These are phyloP conservation scores for Crotalaria pallida DNA, from an alignment of 306 rosid genomes.

Conservation along the genomic window DNA sequence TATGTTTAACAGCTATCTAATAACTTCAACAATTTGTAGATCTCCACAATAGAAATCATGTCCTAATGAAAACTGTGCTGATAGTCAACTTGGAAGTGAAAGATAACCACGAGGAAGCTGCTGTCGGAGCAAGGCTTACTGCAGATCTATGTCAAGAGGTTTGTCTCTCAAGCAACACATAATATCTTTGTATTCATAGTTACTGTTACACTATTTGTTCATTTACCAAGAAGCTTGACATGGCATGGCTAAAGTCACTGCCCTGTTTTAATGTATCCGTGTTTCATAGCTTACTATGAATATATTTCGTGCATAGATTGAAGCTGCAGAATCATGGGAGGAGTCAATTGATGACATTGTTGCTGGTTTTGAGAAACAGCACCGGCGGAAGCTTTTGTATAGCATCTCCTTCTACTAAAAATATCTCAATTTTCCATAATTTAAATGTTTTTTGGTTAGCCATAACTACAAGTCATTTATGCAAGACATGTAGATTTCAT, in stretches of 20 bases:
- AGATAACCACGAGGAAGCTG: constrained; percentile 98
- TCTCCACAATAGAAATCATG: constrained; percentile 73
- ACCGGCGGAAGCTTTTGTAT: constrained; percentile 69
- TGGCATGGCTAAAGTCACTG: not conserved
- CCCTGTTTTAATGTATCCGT: not conserved
- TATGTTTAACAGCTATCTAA: constrained; percentile 9
- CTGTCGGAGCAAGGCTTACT: constrained; percentile 75
- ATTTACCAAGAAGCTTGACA: not conserved
- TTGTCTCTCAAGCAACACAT: not conserved
- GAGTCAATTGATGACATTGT: constrained; percentile 75
- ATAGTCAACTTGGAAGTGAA: constrained; percentile 92
- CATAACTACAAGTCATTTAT: not conserved
- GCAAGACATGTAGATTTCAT: not conserved
- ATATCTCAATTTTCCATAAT: not conserved
- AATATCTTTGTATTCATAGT: not conserved
- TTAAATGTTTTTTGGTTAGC: constrained; percentile 9
- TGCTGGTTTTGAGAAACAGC: constrained; percentile 63
- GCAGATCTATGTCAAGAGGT: constrained; percentile 84
- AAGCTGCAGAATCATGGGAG: constrained; percentile 83
- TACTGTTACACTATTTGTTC: not conserved
- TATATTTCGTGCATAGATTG: constrained; percentile 44
- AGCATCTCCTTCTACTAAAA: constrained; percentile 74
- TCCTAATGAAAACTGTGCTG: constrained; percentile 61
- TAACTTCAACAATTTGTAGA: constrained; percentile 42
- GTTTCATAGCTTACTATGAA: not conserved